Evolutionary conservation across 108 stramenopile genomes (phyloP), one percentile per base, ranked within the genome.

Genomic region (Asterionellopsis glacialis): DNA sequence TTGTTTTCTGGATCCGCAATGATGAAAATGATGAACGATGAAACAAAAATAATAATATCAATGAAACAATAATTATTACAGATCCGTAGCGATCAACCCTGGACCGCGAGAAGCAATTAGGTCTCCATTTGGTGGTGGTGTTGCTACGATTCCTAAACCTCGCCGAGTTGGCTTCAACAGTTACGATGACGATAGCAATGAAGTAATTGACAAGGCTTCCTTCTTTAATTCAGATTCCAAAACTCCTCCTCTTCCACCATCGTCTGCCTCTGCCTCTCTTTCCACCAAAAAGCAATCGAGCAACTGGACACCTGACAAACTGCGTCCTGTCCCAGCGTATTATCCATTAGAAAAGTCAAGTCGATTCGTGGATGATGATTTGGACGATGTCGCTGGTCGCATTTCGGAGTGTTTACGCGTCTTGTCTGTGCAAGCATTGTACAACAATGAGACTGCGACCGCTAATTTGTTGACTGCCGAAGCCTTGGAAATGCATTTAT

Each of bases 291-390:
- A n/a, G 11, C 24, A 43, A 14, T 49, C 61, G 33, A 64, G 61
- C 28, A 54, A 59, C 45, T 76, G 75, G 75, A 24, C 67, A 14
- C 70, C 76, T 7, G 62, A 11, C 5, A 40, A 61, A 50, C 38
- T 87, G 1, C 76, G 85, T 43, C 76, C 79, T 1, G 68, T 88
- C 11, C 91, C 91, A 41, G 69, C 84, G 40, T 90, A 82, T 73
- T 90, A 90, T 61, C 91, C 91, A 1, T 55, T 93, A 42, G 91
- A 93, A 59, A 67, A 77, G 51, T 82, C 80, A 0, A 75, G 58
- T 51, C 69, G 80, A 45, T 53, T 80, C 40, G 60, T 80, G 1
- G 68, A 75, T 13, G 76, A 75, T 51, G 49, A 50, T 0, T 47
- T 60, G 27, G 14, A 26, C 6, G 54, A 42, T 44, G 71, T 82